Percentiles rank a stretch among this genome's conserved stretches.
These are phyloP conservation scores for Metschnikowia arizonensis DNA, from an alignment of 805 yeast genomes.

Conservation along the genomic window DNA sequence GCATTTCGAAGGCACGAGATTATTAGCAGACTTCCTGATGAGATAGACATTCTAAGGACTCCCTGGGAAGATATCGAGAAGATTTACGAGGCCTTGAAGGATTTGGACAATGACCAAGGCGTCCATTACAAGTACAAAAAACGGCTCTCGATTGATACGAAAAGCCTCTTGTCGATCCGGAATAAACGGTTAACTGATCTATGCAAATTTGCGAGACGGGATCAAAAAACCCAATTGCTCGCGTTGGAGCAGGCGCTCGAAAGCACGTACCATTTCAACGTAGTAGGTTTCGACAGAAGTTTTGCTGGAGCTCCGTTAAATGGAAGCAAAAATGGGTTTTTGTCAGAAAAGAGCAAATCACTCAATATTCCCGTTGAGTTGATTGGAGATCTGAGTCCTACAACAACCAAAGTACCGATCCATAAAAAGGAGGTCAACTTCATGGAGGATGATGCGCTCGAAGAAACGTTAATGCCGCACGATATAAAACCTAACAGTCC, in stretches of 20 bases:
- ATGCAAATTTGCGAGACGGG: conserved; percentile 35
- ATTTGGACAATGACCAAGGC: conserved; percentile 35
- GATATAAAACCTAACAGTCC: conserved; percentile 15
- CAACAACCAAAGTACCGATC: conserved; percentile 25
- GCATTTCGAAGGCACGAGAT: conserved; percentile 31
- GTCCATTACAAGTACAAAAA: conserved; percentile 37
- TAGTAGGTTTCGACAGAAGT: conserved; percentile 39
- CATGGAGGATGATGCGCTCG: conserved; percentile 20
- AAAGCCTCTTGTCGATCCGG: conserved; percentile 28
- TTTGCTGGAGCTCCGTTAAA: conserved; percentile 37
- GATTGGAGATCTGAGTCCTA: conserved; percentile 34
- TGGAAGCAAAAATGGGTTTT: conserved; percentile 22
- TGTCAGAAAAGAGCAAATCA: conserved; percentile 11
- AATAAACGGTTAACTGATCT: conserved; percentile 32
- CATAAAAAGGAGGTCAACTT: conserved; percentile 38
- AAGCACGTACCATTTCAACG: conserved; percentile 34
- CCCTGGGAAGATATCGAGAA: conserved; percentile 28
- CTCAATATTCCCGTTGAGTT: conserved; percentile 34
- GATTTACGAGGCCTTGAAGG: conserved; percentile 28
- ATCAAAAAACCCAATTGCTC: conserved; percentile 28
- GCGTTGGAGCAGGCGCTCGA: conserved; percentile 29
- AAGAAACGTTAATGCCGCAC: conserved; percentile 16
- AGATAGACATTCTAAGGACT: conserved; percentile 30
- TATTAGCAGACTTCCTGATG: conserved; percentile 33
- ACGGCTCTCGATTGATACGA: conserved; percentile 29